phyloP scores from a whole-genome alignment of 2,329 filamentous ascomycete species.

The Clonostachys solani region DNA sequence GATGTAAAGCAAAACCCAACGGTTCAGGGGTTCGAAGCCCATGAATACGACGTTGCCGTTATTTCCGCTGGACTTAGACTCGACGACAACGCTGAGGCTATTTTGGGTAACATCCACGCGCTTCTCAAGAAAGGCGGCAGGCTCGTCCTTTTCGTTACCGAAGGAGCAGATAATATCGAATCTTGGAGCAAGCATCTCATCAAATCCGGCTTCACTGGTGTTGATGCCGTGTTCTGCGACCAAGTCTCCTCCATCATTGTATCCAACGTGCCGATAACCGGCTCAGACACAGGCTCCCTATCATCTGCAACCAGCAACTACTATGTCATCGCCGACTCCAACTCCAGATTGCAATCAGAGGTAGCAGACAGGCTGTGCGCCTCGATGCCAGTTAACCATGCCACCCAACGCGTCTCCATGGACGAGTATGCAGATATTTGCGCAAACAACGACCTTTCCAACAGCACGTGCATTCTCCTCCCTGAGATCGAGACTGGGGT shows the following conservation, averaged over 20 bases:
- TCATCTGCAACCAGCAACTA: neutral
- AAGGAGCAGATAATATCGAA: neutral
- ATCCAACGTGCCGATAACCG: neutral
- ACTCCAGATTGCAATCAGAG: too few relatives aligned
- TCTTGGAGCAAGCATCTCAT: slow-evolving; percentile 18
- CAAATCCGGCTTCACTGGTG: slow-evolving; percentile 13
- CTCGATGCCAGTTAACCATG: too few relatives aligned
- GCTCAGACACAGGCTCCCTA: neutral
- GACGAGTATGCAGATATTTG: too few relatives aligned
- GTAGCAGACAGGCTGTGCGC: too few relatives aligned
- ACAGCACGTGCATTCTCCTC: too few relatives aligned
- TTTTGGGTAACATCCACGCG: slow-evolving; percentile 12
- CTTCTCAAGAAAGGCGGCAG: slow-evolving; percentile 15
- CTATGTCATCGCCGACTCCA: neutral
- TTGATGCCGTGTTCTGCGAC: neutral
- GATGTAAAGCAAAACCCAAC: slow-evolving; percentile 20
- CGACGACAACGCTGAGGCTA: slow-evolving; percentile 12
- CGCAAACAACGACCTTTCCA: too few relatives aligned
- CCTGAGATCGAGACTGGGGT: too few relatives aligned
- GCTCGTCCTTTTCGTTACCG: slow-evolving; percentile 6
- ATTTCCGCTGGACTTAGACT: slow-evolving; percentile 19
- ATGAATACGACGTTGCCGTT: slow-evolving; percentile 18
- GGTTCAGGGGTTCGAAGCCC: slow-evolving; percentile 17
- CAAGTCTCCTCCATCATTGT: neutral
- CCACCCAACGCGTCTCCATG: too few relatives aligned